Base-by-base conservation (phyloP, 2,329 filamentous ascomycete genomes). In the Diaporthe caulivora region DNA sequence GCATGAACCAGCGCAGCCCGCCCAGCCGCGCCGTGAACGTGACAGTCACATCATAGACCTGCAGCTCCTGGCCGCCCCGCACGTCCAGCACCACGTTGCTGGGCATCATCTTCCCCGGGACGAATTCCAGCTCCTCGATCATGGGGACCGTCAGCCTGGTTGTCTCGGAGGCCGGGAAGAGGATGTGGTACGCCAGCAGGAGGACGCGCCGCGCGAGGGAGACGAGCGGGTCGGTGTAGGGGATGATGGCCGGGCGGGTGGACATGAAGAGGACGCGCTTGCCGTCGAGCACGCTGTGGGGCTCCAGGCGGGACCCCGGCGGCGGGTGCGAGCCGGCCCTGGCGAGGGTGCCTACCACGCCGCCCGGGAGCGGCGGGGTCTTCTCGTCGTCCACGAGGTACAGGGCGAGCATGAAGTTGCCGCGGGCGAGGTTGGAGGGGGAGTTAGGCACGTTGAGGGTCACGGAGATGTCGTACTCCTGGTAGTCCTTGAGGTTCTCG, bases 331-430 rank as follows among this genome's bases (percentile, higher is more conserved):
- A 13, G 37, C 37, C 37, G 37, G 37, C 37, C 2, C 13, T 8
- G 37, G 11, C 37, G 37, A 13, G n/a, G n/a, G n/a, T n/a, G n/a
- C n/a, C 37, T 10, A 40, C 7, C 2, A 40, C 11, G 37, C 37
- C 53, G 68, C 21, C 55, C 3, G 60, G 29, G 15, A n/a, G n/a
- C n/a, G n/a, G n/a, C n/a, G 73, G 64, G 15, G 53, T 67, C 2
- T 68, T 53, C 29, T 37, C 70, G 15, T 83, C 83, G 34, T 87
- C 87, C 65, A 94, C 87, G 68, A 98, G 89, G 74, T 91, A 89
- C 21, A 98, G 85, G 60, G 94, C 92, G 24, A 98, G 86, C 97
- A 99, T 99, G 86, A 98, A 98, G 84, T 98, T 98, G 37, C 97
- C 97, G 18, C 90, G 89, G 2, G 89, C 89, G 29, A 93, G 84